These are phyloP conservation scores for Aquilaria agallochum DNA, from an alignment of 441 rosid species.

Conservation along the genomic window DNA sequence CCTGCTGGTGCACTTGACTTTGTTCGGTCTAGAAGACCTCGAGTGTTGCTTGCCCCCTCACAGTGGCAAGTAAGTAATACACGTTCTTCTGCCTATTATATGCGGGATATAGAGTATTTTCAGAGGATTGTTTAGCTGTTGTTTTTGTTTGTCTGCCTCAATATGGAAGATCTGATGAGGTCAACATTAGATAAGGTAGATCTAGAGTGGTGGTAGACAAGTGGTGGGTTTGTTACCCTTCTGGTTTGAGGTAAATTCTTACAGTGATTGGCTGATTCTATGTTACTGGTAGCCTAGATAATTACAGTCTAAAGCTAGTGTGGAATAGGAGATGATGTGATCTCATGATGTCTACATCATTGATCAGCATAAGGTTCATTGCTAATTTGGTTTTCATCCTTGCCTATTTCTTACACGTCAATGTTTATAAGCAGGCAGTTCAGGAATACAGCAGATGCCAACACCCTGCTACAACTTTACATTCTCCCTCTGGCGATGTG, in stretches of 20 bases:
- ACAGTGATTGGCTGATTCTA: too few relatives aligned
- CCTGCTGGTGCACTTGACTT: constrained; percentile 65
- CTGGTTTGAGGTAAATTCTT: too few relatives aligned
- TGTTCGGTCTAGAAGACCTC: constrained; percentile 75
- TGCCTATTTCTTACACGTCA: constrained; percentile 8
- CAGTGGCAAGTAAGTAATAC: constrained; percentile 68
- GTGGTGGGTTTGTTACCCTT: too few relatives aligned
- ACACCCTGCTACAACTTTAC: constrained; percentile 10
- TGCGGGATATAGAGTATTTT: neutral
- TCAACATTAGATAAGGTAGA: neutral
- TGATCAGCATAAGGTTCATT: too few relatives aligned
- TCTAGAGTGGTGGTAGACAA: neutral
- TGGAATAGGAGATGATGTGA: too few relatives aligned
- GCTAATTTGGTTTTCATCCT: neutral
- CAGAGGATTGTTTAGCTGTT: neutral
- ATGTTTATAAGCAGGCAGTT: constrained; percentile 52
- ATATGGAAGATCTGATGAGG: neutral
- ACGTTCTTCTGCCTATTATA: neutral
- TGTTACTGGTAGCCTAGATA: too few relatives aligned
- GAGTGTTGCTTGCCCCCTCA: constrained; percentile 67
- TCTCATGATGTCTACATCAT: too few relatives aligned
- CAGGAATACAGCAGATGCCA: constrained; percentile 48
- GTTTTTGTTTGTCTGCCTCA: constrained; percentile 3
- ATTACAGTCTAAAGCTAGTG: too few relatives aligned
- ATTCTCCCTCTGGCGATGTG: constrained; percentile 48